phyloP scores from a whole-genome alignment of 2,329 filamentous ascomycete species.

The Madurella mycetomatis region DNA sequence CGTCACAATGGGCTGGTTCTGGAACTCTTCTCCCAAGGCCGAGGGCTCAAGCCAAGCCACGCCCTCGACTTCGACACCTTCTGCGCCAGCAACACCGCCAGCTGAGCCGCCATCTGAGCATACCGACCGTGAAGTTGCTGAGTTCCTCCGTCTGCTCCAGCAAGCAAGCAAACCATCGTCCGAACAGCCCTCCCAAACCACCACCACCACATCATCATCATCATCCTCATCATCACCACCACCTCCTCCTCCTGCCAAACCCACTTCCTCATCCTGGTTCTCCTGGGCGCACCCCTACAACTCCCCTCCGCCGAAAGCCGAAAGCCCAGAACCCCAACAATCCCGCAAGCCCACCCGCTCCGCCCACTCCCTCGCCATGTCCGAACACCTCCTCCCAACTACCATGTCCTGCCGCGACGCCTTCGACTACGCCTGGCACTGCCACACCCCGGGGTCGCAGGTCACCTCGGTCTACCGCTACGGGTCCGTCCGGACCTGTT shows the following conservation, averaged over 20 bases:
- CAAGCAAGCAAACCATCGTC: constrained; percentile 23
- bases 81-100: constrained; percentile 12
- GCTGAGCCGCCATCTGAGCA: constrained; percentile 21
- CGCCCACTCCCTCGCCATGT: constrained; percentile 46
- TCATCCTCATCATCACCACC: not conserved
- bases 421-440: constrained; percentile 93
- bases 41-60: constrained; percentile 11
- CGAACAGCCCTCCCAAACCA: constrained; percentile 17
- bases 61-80: constrained; percentile 15
- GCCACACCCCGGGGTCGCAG: constrained; percentile 85
- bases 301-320: constrained; percentile 1
- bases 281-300: constrained; percentile 6
- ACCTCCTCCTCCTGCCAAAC: not conserved
- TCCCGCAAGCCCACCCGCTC: constrained; percentile 13
- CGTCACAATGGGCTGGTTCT: constrained; percentile 58
- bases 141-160: constrained; percentile 48
- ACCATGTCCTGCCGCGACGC: constrained; percentile 84
- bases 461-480: constrained; percentile 89
- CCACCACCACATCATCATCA: not conserved
- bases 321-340: not conserved
- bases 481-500: constrained; percentile 71
- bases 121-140: constrained; percentile 49
- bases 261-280: constrained; percentile 8
- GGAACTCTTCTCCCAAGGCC: constrained; percentile 34
- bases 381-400: constrained; percentile 67